Evolutionary conservation across 768 basidiomycete genomes (phyloP).

Genomic region (Kwoniella botswanensis): DNA sequence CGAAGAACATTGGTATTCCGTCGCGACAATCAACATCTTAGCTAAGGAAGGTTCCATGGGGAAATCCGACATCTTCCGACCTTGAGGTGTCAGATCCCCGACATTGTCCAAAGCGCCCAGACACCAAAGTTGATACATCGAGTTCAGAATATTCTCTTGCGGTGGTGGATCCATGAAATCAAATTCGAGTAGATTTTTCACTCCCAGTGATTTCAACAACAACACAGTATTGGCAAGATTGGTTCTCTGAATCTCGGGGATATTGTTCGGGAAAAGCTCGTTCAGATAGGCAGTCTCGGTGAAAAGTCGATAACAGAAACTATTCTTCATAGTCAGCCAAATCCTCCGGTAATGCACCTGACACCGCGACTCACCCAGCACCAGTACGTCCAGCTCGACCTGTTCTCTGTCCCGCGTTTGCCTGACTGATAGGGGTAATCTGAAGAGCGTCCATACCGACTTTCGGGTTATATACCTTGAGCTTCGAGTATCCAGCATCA

Average conservation of each 20-base stretch:
- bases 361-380: slow-evolving; percentile 70
- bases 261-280: slow-evolving; percentile 92
- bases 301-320: slow-evolving; percentile 93
- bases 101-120: slow-evolving; percentile 96
- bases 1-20: slow-evolving; percentile 87
- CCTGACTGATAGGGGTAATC: slow-evolving; percentile 98
- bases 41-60: slow-evolving; percentile 99
- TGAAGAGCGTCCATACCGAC: slow-evolving; percentile 99
- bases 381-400: slow-evolving; percentile 97
- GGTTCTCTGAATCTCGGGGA: slow-evolving; percentile 97
- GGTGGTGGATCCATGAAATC: slow-evolving; percentile 99
- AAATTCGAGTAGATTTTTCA: slow-evolving; percentile 95
- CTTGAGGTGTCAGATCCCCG: slow-evolving; percentile 89
- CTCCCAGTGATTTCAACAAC: slow-evolving; percentile 90
- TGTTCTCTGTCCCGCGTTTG: slow-evolving; percentile 93
- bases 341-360: not conserved
- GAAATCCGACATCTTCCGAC: slow-evolving; percentile 98
- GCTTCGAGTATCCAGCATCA: slow-evolving; percentile 93
- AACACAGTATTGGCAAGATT: slow-evolving; percentile 97
- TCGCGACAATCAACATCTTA: slow-evolving; percentile 96
- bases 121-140: slow-evolving; percentile 99
- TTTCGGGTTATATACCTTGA: slow-evolving; percentile 98
- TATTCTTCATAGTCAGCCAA: slow-evolving; percentile 53
- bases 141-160: slow-evolving; percentile 98
- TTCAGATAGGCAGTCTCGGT: slow-evolving; percentile 97